Base-by-base conservation (phyloP, 2,329 filamentous ascomycete species). In the Hysterium pulicare region DNA sequence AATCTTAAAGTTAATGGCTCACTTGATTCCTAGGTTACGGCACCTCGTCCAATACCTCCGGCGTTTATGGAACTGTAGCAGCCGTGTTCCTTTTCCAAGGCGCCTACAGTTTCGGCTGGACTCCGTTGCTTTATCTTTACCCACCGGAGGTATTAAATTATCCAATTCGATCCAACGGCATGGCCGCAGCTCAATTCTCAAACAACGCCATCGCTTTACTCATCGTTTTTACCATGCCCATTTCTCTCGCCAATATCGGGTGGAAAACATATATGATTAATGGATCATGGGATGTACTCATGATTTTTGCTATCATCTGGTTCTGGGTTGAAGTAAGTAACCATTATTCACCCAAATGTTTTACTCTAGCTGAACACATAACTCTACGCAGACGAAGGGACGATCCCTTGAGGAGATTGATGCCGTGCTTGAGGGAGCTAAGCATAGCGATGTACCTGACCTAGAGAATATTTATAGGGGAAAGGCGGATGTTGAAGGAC, bases 191-290 rank as follows among this genome's bases (percentile, higher is more conserved):
- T 7, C 16, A 20, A 24, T 16, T 34, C 32, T 20, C 45, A 3
- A 20, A 16, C 10, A 16, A 20, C 26, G 34, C 47, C 2, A 47
- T 44, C 20, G 49, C 45, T 3, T 52, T 71, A 4, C 42, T 72
- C 0, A 60, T 68, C 23, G 63, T 64, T 0, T 71, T 69, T 45
- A 62, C 69, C 22, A 69, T 72, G 56, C 70, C 71, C 1, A 72
- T 71, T 38, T 68, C 67, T 1, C 51, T 74, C 1, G 53, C 54
- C 3, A 68, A 62, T 31, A 71, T 74, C 16, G 70, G 69, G 2
- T 74, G 68, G 68, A 71, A 68, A 45, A 69, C 69, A 58, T 76
- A 72, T 44, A 71, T 76, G 52, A 62, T 76, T 38, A 75, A 75
- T 42, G 71, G 57, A 3, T 62, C 62, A 0, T 70, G 66, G 62